Evolutionary conservation across 768 basidiomycete genomes (phyloP).

Genomic region (Porpolomopsis calyptriformis): DNA sequence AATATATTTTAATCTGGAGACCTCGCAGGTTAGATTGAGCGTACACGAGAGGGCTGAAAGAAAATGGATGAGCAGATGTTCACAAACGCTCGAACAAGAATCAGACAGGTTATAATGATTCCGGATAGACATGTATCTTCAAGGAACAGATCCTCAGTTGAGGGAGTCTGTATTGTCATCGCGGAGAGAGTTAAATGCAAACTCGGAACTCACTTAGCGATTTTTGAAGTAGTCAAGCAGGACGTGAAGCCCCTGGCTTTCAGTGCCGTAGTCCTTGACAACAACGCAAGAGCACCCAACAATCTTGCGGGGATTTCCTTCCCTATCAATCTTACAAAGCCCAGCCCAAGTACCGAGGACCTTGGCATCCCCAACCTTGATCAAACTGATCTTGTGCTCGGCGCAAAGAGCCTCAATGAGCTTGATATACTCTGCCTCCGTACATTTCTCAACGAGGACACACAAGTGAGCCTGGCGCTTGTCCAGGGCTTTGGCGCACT

Average conservation of each 20-base stretch:
- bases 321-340: slow-evolving; percentile 98
- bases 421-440: slow-evolving; percentile 99
- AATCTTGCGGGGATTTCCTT: slow-evolving; percentile 96
- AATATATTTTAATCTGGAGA: not conserved
- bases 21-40: not conserved
- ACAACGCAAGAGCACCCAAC: slow-evolving; percentile 91
- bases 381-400: slow-evolving; percentile 98
- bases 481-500: slow-evolving; percentile 96
- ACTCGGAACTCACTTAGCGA: slow-evolving; percentile 57
- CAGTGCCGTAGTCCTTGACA: slow-evolving; percentile 94
- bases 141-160: slow-evolving; percentile 60
- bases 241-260: slow-evolving; percentile 91
- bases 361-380: slow-evolving; percentile 98
- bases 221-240: slow-evolving; percentile 95
- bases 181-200: slow-evolving; percentile 15
- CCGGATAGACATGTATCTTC: slow-evolving; percentile 78
- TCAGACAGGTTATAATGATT: slow-evolving; percentile 81
- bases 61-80: not conserved
- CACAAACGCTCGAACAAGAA: slow-evolving; percentile 12
- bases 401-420: slow-evolving; percentile 99
- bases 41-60: not conserved
- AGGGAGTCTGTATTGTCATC: slow-evolving; percentile 95
- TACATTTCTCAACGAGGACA: slow-evolving; percentile 98
- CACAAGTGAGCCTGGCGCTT: slow-evolving; percentile 98
- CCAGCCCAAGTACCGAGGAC: slow-evolving; percentile 97